Evolutionary conservation across 2,329 filamentous ascomycete species (phyloP).

Genomic region (Drechslera avenae): DNA sequence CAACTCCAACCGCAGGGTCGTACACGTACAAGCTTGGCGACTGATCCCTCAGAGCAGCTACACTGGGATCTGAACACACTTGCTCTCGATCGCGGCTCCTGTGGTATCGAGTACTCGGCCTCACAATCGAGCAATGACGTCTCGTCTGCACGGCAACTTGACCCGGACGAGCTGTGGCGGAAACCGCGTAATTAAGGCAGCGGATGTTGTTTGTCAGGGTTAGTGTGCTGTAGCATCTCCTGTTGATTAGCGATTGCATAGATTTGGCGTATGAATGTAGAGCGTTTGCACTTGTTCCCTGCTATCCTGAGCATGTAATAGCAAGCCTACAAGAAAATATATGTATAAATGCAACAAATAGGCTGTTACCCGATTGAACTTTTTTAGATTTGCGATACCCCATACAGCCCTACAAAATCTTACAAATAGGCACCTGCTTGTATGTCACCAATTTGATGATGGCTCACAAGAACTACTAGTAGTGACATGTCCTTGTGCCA

Average conservation of each 20-base stretch:
- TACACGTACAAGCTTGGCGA: slow-evolving; percentile 33
- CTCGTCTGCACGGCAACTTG: slow-evolving; percentile 15
- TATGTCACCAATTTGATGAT: too few species aligned
- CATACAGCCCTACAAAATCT: too few species aligned
- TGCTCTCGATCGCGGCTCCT: slow-evolving; percentile 39
- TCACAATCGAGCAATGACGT: slow-evolving; percentile 17
- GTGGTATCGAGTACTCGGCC: slow-evolving; percentile 38
- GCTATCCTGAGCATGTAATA: neutral
- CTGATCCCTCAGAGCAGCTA: slow-evolving; percentile 42
- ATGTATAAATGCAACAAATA: neutral
- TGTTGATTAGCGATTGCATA: slow-evolving; percentile 20
- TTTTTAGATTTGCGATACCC: too few species aligned
- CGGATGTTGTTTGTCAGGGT: neutral
- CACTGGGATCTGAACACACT: slow-evolving; percentile 44
- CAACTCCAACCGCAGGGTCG: slow-evolving; percentile 20
- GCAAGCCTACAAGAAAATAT: neutral
- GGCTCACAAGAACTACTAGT: too few species aligned
- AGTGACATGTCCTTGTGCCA: too few species aligned
- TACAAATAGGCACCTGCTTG: too few species aligned
- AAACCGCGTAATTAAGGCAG: slow-evolving; percentile 22
- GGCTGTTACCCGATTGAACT: too few species aligned
- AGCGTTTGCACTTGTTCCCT: neutral
- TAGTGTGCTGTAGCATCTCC: neutral
- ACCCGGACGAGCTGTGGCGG: slow-evolving; percentile 34
- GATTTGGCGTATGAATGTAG: slow-evolving; percentile 4